These are phyloP conservation scores for Trametes versicolor DNA, from an alignment of 1,284 basidiomycete genomes.

Conservation along the genomic window DNA sequence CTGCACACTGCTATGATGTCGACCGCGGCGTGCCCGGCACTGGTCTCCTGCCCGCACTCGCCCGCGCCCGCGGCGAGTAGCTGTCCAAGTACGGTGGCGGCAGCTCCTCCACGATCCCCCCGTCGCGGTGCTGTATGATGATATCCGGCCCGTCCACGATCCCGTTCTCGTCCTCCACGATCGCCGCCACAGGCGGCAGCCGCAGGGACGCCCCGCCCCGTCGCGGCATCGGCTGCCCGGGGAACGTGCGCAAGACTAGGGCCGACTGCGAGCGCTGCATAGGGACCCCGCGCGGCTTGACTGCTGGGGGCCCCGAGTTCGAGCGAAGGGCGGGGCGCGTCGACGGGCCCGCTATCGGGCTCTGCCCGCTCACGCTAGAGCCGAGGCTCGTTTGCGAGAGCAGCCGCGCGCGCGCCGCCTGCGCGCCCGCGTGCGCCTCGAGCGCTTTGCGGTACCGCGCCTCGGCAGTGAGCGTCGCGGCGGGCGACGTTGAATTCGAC, in stretches of 20 bases:
- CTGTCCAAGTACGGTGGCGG: slow-evolving; percentile 45
- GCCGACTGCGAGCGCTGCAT: slow-evolving; percentile 30
- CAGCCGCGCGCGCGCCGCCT: slow-evolving; percentile 26
- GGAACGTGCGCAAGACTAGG: slow-evolving; percentile 23
- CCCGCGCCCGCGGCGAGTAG: slow-evolving; percentile 9
- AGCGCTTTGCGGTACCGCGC: slow-evolving; percentile 36
- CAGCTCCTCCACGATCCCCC: slow-evolving; percentile 45
- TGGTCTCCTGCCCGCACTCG: background rate
- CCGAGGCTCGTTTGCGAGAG: background rate
- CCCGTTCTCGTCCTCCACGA: slow-evolving; percentile 30
- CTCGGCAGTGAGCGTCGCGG: slow-evolving; percentile 26
- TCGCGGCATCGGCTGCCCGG: slow-evolving; percentile 27
- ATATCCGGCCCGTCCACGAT: slow-evolving; percentile 38
- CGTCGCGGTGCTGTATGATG: slow-evolving; percentile 47
- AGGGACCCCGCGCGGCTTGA: slow-evolving; percentile 1
- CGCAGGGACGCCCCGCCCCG: slow-evolving; percentile 31
- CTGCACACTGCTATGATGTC: slow-evolving; percentile 12
- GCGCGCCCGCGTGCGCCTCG: slow-evolving; percentile 33
- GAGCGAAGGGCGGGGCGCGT: background rate
- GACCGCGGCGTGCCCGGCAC: background rate
- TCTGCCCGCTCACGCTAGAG: background rate
- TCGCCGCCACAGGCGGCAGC: slow-evolving; percentile 28
- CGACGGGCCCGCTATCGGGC: background rate
- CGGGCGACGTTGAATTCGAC: slow-evolving; percentile 31
- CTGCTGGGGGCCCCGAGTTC: background rate